A percentile compares a stretch with the other conserved stretches of the same genome.
These are phyloP conservation scores for Sclerotinia minor DNA, from an alignment of 2,329 filamentous ascomycete genomes.

Conservation along the genomic window DNA sequence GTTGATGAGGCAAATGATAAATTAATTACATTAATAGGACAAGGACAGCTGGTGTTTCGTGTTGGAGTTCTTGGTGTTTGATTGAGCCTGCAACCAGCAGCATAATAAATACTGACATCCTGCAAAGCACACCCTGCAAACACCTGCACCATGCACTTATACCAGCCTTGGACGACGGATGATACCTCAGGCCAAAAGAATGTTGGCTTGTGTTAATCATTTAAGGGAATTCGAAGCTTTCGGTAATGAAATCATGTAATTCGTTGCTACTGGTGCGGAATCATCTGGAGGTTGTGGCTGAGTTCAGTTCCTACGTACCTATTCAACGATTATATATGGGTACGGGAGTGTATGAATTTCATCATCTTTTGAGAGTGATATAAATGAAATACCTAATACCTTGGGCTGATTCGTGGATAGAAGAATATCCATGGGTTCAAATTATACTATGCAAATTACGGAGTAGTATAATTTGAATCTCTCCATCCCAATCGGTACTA, in stretches of 20 bases:
- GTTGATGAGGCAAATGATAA: neutral
- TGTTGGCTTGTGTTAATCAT: neutral
- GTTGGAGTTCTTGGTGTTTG: neutral
- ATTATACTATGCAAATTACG: no score
- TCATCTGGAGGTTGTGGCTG: neutral
- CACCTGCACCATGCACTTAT: no score
- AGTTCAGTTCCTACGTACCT: no score
- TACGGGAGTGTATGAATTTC: neutral
- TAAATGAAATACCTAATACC: neutral
- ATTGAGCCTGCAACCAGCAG: neutral
- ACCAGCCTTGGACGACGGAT: neutral
- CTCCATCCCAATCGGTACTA: neutral
- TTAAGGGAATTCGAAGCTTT: neutral
- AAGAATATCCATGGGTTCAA: neutral
- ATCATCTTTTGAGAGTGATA: neutral
- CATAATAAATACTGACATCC: neutral
- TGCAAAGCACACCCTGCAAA: no score
- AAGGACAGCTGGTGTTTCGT: slow-evolving; percentile 17
- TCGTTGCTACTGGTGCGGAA: neutral
- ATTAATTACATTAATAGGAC: slow-evolving; percentile 2
- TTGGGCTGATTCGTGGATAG: neutral
- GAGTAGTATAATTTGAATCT: neutral
- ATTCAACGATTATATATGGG: slow-evolving; percentile 1
- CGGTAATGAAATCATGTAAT: neutral
- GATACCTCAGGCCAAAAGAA: neutral